Percentiles rank a stretch among this genome's conserved stretches.
phyloP scores from a whole-genome alignment of 768 basidiomycete species.

The Trametes elegans region DNA sequence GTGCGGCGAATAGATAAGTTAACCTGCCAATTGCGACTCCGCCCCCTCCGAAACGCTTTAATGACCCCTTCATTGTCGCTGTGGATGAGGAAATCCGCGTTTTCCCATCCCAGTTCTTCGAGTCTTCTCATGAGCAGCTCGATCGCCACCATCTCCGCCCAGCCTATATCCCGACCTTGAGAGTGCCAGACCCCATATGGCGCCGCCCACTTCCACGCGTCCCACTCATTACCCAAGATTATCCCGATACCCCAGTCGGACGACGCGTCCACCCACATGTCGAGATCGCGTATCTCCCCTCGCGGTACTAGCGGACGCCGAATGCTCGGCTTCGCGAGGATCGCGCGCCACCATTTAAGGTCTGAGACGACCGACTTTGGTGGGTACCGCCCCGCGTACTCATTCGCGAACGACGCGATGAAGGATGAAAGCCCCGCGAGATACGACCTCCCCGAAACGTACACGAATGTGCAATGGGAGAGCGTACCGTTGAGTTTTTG shows the following conservation, averaged over 20 bases:
- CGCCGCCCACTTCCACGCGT: too few species aligned
- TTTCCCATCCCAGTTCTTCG: too few species aligned
- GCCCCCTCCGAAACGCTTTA: too few species aligned
- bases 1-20: too few species aligned
- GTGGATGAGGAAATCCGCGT: too few species aligned
- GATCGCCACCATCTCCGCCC: too few species aligned
- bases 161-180: too few species aligned
- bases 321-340: neutral
- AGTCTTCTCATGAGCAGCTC: too few species aligned
- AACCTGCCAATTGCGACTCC: too few species aligned
- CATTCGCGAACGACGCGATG: constrained; percentile 25
- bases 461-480: constrained; percentile 34
- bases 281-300: neutral
- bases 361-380: constrained; percentile 26
- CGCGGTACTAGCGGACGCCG: neutral
- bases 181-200: too few species aligned
- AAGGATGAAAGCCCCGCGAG: constrained; percentile 30
- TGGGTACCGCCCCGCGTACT: constrained; percentile 17
- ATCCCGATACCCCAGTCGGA: neutral
- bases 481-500: constrained; percentile 32
- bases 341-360: constrained; percentile 34
- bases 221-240: too few species aligned
- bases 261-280: neutral
- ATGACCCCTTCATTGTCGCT: too few species aligned
- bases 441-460: constrained; percentile 25